A percentile compares a stretch with the other conserved stretches of the same genome.
Evolutionary conservation across 768 basidiomycete genomes (phyloP).

Genomic region (Mycena belliarum): DNA sequence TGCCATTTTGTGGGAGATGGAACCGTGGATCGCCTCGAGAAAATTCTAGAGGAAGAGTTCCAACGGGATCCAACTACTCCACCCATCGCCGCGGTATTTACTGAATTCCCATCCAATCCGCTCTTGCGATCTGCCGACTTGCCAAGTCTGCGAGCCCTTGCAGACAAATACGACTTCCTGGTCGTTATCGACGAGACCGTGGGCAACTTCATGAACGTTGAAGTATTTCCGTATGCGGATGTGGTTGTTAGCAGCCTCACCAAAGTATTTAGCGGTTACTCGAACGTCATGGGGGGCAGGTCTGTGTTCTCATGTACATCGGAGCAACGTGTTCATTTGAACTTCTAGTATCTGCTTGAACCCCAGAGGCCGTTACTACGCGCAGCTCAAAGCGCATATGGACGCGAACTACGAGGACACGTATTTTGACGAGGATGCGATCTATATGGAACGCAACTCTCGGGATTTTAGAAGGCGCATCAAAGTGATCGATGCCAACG

Average conservation of each 20-base stretch:
- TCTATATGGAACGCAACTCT: slow-evolving; percentile 98
- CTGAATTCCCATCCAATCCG: slow-evolving; percentile 96
- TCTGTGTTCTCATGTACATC: slow-evolving; percentile 33
- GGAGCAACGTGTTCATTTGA: neutral
- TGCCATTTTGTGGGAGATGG: slow-evolving; percentile 84
- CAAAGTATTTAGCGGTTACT: slow-evolving; percentile 93
- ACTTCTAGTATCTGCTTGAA: slow-evolving; percentile 79
- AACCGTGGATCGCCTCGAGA: slow-evolving; percentile 75
- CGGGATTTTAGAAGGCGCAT: slow-evolving; percentile 85
- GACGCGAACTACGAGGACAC: slow-evolving; percentile 70
- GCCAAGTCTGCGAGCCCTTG: slow-evolving; percentile 68
- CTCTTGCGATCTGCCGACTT: slow-evolving; percentile 85
- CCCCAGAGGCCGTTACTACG: slow-evolving; percentile 71
- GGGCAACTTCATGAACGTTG: slow-evolving; percentile 92
- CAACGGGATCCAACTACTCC: slow-evolving; percentile 44
- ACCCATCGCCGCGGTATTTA: slow-evolving; percentile 80
- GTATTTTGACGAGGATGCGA: slow-evolving; percentile 89
- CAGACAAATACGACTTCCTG: slow-evolving; percentile 86
- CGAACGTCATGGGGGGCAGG: slow-evolving; percentile 99
- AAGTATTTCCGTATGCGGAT: slow-evolving; percentile 84
- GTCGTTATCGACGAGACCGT: slow-evolving; percentile 94
- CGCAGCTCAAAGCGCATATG: slow-evolving; percentile 61
- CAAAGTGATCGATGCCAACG: slow-evolving; percentile 74
- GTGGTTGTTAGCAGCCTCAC: slow-evolving; percentile 90
- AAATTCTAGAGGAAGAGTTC: slow-evolving; percentile 50